These are phyloP conservation scores for Ceratobasidium sp. DNA, from an alignment of 1,284 basidiomycete genomes.

Conservation along the genomic window DNA sequence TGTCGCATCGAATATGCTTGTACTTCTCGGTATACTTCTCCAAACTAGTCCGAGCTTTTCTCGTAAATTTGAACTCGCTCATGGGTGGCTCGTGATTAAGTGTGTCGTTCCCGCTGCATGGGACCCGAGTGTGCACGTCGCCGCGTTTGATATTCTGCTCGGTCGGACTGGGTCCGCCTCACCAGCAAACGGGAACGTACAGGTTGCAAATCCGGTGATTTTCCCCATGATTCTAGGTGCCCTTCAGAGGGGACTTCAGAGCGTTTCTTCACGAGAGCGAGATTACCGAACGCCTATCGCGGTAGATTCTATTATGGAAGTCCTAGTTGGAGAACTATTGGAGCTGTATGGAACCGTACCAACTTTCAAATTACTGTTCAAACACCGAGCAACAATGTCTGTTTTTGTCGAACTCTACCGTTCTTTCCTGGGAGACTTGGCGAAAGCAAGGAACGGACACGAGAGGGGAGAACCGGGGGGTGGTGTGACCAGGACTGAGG, in stretches of 20 bases:
- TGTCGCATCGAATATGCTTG: conserved; percentile 72
- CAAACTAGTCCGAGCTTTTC: conserved; percentile 44
- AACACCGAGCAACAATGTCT: conserved; percentile 75
- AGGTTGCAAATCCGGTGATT: conserved; percentile 73
- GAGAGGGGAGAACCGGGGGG: background rate
- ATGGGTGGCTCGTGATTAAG: conserved; percentile 79
- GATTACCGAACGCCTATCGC: conserved; percentile 1
- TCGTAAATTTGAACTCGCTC: conserved; percentile 80
- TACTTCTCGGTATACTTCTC: conserved; percentile 68
- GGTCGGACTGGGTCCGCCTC: conserved; percentile 57
- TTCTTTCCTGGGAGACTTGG: conserved; percentile 64
- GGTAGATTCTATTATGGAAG: conserved; percentile 67
- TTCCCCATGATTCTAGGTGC: conserved; percentile 76
- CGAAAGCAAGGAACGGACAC: conserved; percentile 9
- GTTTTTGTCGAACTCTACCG: conserved; percentile 75
- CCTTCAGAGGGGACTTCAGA: conserved; percentile 62
- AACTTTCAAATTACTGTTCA: conserved; percentile 78
- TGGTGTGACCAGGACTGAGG: conserved; percentile 52
- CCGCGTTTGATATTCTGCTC: conserved; percentile 75
- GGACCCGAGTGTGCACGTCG: conserved; percentile 73
- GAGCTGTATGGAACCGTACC: conserved; percentile 71
- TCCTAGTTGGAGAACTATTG: conserved; percentile 75
- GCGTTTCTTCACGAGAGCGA: conserved; percentile 6
- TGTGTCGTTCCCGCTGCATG: conserved; percentile 75
- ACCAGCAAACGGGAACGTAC: conserved; percentile 34